Conservation (phyloP, 805 yeast genomes). For the Ogataea pini region DNA sequence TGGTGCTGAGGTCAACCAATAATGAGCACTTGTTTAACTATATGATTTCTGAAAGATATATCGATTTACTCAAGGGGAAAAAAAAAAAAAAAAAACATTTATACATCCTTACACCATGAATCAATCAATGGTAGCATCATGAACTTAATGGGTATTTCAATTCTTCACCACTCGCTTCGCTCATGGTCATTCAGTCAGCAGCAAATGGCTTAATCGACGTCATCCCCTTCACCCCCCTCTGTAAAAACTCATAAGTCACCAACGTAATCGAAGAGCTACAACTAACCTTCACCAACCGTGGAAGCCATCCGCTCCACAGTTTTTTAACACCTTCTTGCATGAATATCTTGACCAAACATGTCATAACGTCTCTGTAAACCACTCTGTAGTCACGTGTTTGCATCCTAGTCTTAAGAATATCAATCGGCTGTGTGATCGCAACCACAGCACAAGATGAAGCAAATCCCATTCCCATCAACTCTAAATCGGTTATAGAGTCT, state of each 20-base stretch:
- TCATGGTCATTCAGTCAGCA: constrained; percentile 17
- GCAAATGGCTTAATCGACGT: constrained; percentile 34
- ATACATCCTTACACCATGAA: too few relatives aligned
- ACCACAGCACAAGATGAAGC: constrained; percentile 74
- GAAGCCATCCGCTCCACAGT: constrained; percentile 61
- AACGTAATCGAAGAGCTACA: constrained; percentile 71
- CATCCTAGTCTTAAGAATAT: constrained; percentile 82
- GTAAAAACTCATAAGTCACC: constrained; percentile 59
- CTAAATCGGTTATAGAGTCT: constrained; percentile 42
- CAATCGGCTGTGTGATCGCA: constrained; percentile 82
- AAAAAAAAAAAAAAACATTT: too few relatives aligned
- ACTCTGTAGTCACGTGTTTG: constrained; percentile 70
- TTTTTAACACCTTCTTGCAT: constrained; percentile 47
- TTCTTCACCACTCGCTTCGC: not conserved
- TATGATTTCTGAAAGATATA: too few relatives aligned
- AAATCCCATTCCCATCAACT: constrained; percentile 48
- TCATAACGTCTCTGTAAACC: constrained; percentile 60
- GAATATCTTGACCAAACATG: constrained; percentile 51
- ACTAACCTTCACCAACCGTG: constrained; percentile 69
- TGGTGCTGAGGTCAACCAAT: not conserved
- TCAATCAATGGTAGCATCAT: too few relatives aligned
- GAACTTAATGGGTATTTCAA: too few relatives aligned
- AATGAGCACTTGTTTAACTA: too few relatives aligned
- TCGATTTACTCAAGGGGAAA: too few relatives aligned
- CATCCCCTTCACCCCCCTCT: constrained; percentile 40